Evolutionary conservation across 1,139 yeast species (phyloP).

Genomic region (Blastobotrys serpentis): DNA sequence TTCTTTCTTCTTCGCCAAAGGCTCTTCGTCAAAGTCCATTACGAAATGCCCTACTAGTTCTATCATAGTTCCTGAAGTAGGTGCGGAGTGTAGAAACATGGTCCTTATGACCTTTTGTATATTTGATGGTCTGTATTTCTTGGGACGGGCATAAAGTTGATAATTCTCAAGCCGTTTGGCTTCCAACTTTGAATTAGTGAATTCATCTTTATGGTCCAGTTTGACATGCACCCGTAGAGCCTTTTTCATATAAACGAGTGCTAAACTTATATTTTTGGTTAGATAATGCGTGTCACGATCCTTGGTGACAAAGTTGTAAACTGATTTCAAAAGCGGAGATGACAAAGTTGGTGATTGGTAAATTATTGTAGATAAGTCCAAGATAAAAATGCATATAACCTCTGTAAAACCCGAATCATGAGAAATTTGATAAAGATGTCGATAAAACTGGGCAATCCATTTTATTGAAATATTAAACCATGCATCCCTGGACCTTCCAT

Average conservation of each 20-base stretch:
- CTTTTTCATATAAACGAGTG: slow-evolving; percentile 2
- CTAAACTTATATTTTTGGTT: slow-evolving; percentile 2
- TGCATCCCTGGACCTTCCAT: background rate
- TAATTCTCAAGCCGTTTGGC: background rate
- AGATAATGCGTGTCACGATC: slow-evolving; percentile 3
- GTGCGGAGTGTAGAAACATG: slow-evolving; percentile 6
- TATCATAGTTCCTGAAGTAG: slow-evolving; percentile 5
- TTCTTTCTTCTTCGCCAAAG: slow-evolving; percentile 11
- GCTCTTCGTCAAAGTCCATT: slow-evolving; percentile 11
- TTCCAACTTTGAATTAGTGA: background rate
- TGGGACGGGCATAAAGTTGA: background rate
- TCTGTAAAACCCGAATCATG: background rate
- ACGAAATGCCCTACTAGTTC: slow-evolving; percentile 8
- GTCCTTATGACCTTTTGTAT: background rate
- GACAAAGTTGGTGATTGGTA: background rate
- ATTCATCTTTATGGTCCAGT: slow-evolving; percentile 3
- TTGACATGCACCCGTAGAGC: background rate
- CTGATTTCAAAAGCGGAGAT: background rate
- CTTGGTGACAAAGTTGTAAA: background rate
- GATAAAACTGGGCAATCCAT: background rate
- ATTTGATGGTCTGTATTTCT: background rate
- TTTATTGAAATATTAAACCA: background rate
- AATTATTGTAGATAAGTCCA: background rate
- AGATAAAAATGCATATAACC: background rate
- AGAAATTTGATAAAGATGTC: slow-evolving; percentile 7